Conservation (phyloP, 2,329 filamentous ascomycete genomes). For the Aspergillus pseudoterreus region DNA sequence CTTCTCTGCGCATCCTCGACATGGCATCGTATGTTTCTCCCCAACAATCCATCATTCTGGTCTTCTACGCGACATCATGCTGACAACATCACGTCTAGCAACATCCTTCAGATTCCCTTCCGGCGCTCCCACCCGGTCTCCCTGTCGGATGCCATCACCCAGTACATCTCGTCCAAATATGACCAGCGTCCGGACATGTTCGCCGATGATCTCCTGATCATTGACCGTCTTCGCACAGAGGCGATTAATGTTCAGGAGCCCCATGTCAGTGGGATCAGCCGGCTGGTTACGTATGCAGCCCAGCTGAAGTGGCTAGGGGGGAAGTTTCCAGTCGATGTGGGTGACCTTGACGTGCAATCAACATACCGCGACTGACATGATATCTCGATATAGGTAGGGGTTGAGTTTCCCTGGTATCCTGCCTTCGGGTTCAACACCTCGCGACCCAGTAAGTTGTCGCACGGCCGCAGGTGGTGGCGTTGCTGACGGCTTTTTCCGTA, state of each 20-base stretch:
- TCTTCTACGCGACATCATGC: not conserved
- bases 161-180: constrained; percentile 98
- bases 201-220: constrained; percentile 76
- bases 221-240: constrained; percentile 77
- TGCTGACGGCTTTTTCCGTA: constrained; percentile 13
- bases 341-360: constrained; percentile 20
- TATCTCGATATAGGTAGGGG: constrained; percentile 65
- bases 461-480: not conserved
- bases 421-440: constrained; percentile 85
- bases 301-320: constrained; percentile 90
- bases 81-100: constrained; percentile 24
- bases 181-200: constrained; percentile 99
- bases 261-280: constrained; percentile 78
- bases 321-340: constrained; percentile 92
- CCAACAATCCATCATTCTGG: no score
- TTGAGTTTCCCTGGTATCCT: constrained; percentile 95
- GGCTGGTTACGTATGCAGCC: constrained; percentile 85
- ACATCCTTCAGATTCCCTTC: constrained; percentile 74
- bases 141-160: constrained; percentile 76
- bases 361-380: constrained; percentile 1
- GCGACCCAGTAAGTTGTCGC: constrained; percentile 50
- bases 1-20: constrained; percentile 13
- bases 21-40: constrained; percentile 34
- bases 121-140: constrained; percentile 77
- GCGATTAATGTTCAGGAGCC: constrained; percentile 88